Evolutionary conservation across 2,329 filamentous ascomycete genomes (phyloP).

Genomic region (Fusarium buxicola): DNA sequence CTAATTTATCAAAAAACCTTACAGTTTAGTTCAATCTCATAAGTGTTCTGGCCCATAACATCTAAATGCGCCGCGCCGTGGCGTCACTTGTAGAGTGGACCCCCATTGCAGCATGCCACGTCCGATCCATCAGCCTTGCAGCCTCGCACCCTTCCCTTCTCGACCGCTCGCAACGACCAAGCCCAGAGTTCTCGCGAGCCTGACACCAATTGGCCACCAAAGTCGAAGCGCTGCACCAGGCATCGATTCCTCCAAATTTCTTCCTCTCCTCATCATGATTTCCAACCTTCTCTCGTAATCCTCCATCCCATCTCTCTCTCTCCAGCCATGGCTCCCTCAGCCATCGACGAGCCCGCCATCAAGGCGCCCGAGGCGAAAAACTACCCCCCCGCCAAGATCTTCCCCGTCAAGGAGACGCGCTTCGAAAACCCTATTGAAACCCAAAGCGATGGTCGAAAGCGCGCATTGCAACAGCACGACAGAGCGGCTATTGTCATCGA

Average conservation of each 20-base stretch:
- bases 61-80: slow-evolving; percentile 8
- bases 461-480: slow-evolving; percentile 69
- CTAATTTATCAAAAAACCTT: too few species aligned
- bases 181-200: slow-evolving; percentile 29
- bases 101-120: slow-evolving; percentile 33
- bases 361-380: slow-evolving; percentile 53
- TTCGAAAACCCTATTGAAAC: slow-evolving; percentile 68
- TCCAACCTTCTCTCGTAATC: slow-evolving; percentile 18
- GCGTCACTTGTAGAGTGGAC: slow-evolving; percentile 31
- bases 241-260: slow-evolving; percentile 16
- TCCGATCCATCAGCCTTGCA: slow-evolving; percentile 51
- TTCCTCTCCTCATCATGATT: slow-evolving; percentile 34
- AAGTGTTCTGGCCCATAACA: background rate
- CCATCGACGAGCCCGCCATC: slow-evolving; percentile 58
- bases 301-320: slow-evolving; percentile 8
- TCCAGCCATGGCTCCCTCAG: slow-evolving; percentile 64
- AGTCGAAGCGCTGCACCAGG: slow-evolving; percentile 20
- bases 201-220: slow-evolving; percentile 45
- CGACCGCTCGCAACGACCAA: slow-evolving; percentile 39
- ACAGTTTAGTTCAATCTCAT: too few species aligned
- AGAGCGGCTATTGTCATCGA: slow-evolving; percentile 93
- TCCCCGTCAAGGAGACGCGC: slow-evolving; percentile 70
- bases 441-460: slow-evolving; percentile 75
- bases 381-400: slow-evolving; percentile 67
- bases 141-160: slow-evolving; percentile 48